These are phyloP conservation scores for Boechera stricta DNA, from an alignment of 345 rosid species.

Conservation along the genomic window DNA sequence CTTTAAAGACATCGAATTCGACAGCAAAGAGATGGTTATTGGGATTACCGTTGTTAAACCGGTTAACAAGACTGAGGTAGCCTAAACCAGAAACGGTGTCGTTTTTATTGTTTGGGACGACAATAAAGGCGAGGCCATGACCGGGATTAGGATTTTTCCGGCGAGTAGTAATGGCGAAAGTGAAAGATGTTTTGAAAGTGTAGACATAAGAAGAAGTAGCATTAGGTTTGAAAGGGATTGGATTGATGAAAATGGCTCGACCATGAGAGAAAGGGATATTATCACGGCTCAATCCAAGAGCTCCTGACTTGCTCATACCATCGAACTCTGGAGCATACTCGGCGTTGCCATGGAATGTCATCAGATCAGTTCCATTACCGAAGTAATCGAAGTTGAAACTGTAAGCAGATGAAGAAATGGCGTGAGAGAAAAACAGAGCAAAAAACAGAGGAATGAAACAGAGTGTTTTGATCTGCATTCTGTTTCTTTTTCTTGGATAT, in stretches of 20 bases:
- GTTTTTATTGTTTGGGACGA: constrained; percentile 23
- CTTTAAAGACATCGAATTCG: constrained; percentile 33
- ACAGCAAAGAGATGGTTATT: constrained; percentile 35
- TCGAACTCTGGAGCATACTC: constrained; percentile 21
- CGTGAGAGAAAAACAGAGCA: not conserved
- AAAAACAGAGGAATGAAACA: constrained; percentile 6
- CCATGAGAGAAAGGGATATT: constrained; percentile 30
- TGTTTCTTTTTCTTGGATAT: not conserved
- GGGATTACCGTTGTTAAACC: constrained; percentile 26
- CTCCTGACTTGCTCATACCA: constrained; percentile 26
- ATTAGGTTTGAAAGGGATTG: constrained; percentile 19
- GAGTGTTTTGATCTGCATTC: constrained; percentile 25
- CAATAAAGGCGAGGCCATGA: constrained; percentile 37
- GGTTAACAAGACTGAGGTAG: constrained; percentile 40
- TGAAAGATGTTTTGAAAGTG: constrained; percentile 32
- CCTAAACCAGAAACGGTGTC: constrained; percentile 32
- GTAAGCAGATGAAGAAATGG: constrained; percentile 4
- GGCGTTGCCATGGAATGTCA: constrained; percentile 13
- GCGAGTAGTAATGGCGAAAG: constrained; percentile 26
- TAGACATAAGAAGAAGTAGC: constrained; percentile 14
- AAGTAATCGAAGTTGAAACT: constrained; percentile 37
- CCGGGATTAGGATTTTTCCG: not conserved
- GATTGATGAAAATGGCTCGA: constrained; percentile 29
- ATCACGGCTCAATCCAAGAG: not conserved
- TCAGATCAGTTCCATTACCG: constrained; percentile 12